Evolutionary conservation across 805 yeast genomes (phyloP).

Genomic region (Zygoascus flipseniorum): DNA sequence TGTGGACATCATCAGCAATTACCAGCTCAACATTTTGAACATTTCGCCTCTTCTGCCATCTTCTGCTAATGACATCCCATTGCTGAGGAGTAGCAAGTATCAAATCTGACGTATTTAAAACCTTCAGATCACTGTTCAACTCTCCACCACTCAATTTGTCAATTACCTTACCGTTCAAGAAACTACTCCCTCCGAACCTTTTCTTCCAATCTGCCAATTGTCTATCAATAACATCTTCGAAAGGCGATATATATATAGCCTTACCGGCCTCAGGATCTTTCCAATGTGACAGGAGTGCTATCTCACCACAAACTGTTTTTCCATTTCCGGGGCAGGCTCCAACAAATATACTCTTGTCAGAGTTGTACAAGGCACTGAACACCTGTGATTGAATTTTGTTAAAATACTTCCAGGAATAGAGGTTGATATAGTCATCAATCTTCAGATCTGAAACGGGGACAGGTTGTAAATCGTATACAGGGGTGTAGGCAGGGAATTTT

Average conservation of each 20-base stretch:
- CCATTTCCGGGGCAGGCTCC: constrained; percentile 75
- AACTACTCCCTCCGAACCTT: neutral
- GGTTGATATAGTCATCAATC: constrained; percentile 37
- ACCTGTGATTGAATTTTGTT: constrained; percentile 70
- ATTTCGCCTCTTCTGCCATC: constrained; percentile 72
- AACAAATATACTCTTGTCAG: constrained; percentile 52
- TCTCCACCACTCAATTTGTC: constrained; percentile 50
- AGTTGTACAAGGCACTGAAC: constrained; percentile 49
- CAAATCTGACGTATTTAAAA: constrained; percentile 55
- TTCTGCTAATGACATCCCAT: constrained; percentile 61
- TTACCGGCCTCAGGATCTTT: constrained; percentile 52
- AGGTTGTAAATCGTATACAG: constrained; percentile 43
- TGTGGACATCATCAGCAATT: constrained; percentile 67
- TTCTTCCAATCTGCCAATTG: constrained; percentile 42
- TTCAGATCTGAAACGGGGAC: constrained; percentile 43
- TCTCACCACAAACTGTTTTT: constrained; percentile 60
- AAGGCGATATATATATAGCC: constrained; percentile 63
- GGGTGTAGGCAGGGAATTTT: constrained; percentile 55
- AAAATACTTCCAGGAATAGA: constrained; percentile 46
- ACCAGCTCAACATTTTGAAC: constrained; percentile 60
- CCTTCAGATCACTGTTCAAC: constrained; percentile 41
- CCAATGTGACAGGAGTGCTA: constrained; percentile 71
- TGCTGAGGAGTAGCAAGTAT: constrained; percentile 72
- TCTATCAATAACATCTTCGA: constrained; percentile 45
- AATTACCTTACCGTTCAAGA: constrained; percentile 53